Conservation (phyloP, 2,329 filamentous ascomycete genomes). For the Chrysoporthe austroafricana region DNA sequence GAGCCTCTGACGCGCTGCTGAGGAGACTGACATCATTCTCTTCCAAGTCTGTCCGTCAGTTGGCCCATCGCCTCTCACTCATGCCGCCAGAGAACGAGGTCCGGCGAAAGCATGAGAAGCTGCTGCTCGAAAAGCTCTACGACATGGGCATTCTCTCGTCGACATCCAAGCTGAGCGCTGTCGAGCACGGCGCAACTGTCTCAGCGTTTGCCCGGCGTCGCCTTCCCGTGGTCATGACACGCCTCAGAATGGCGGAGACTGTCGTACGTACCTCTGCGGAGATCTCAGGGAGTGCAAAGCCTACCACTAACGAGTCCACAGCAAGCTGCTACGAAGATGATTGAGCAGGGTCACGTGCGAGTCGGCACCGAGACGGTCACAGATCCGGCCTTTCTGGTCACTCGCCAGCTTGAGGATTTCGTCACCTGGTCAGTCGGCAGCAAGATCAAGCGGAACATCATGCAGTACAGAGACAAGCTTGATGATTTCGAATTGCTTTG, state of each 20-base stretch:
- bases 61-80: constrained; percentile 85
- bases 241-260: constrained; percentile 88
- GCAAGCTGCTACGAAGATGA: constrained; percentile 80
- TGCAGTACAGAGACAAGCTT: constrained; percentile 92
- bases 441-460: constrained; percentile 96
- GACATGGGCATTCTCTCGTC: constrained; percentile 85
- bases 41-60: constrained; percentile 75
- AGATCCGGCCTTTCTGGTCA: constrained; percentile 88
- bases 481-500: constrained; percentile 93
- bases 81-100: constrained; percentile 79
- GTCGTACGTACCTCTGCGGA: constrained; percentile 47
- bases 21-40: constrained; percentile 31
- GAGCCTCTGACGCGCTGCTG: neutral
- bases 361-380: constrained; percentile 90
- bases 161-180: constrained; percentile 76
- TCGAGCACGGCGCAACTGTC: constrained; percentile 89
- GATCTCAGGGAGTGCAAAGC: neutral
- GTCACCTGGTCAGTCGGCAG: constrained; percentile 95
- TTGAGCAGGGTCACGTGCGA: constrained; percentile 92
- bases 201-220: constrained; percentile 83
- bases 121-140: constrained; percentile 89
- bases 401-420: constrained; percentile 90
- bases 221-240: constrained; percentile 86
- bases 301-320: neutral
- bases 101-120: constrained; percentile 81